phyloP scores from a whole-genome alignment of 352 stramenopile species.

The Phytophthora europaea region DNA sequence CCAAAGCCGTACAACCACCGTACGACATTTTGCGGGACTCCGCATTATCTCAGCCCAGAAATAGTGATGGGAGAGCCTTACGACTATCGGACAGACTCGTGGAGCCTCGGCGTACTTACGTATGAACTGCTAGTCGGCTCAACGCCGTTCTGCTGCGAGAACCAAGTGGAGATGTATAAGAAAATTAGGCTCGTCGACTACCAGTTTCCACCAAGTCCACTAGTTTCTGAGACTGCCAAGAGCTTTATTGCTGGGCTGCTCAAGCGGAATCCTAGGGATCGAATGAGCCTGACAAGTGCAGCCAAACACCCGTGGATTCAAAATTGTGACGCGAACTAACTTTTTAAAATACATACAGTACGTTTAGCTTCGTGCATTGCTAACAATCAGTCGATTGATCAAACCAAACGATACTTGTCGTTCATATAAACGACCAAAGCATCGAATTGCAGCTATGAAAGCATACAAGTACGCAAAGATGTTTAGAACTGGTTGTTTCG shows the following conservation, averaged over 20 bases:
- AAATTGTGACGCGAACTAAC: conserved; percentile 29
- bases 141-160: conserved; percentile 86
- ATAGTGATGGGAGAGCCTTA: conserved; percentile 77
- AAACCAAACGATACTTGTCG: conserved; percentile 70
- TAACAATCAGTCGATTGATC: conserved; percentile 1
- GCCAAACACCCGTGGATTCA: conserved; percentile 71
- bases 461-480: not conserved
- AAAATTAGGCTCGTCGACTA: conserved; percentile 72
- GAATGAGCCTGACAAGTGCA: conserved; percentile 72
- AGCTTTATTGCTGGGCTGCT: conserved; percentile 74
- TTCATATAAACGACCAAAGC: conserved; percentile 64
- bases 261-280: conserved; percentile 58
- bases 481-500: conserved; percentile 7
- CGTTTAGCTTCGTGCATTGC: not conserved
- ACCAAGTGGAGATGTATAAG: conserved; percentile 88
- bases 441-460: conserved; percentile 71
- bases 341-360: not conserved
- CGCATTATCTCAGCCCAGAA: conserved; percentile 89
- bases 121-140: conserved; percentile 84
- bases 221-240: conserved; percentile 66
- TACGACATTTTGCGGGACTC: conserved; percentile 87
- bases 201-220: conserved; percentile 56
- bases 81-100: conserved; percentile 77
- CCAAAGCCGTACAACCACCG: conserved; percentile 65
- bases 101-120: conserved; percentile 86